Percentiles rank a stretch among this genome's conserved stretches.
Conservation (phyloP, 2,329 filamentous ascomycete genomes). For the Alternaria sp. region DNA sequence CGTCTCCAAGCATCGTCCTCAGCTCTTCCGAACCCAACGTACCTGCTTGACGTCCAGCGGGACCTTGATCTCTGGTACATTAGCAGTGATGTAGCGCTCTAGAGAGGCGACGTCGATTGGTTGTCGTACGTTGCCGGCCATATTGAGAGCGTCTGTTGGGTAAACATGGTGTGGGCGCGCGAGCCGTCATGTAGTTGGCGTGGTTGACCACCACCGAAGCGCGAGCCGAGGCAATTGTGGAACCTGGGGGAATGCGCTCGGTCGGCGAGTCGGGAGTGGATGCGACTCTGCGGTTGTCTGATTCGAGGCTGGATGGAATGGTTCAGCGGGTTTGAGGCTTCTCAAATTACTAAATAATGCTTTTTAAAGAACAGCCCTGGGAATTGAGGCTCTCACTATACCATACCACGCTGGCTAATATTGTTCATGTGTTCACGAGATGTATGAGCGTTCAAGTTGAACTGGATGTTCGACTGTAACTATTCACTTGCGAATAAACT, state of each 20-base stretch:
- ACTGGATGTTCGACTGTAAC: no score
- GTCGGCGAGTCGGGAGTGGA: slow-evolving; percentile 19
- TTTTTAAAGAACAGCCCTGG: not conserved
- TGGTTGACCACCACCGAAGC: slow-evolving; percentile 24
- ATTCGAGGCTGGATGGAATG: slow-evolving; percentile 5
- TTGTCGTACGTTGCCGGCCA: slow-evolving; percentile 91
- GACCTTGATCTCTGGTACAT: slow-evolving; percentile 83
- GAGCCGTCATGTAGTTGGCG: slow-evolving; percentile 24
- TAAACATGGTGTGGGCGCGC: slow-evolving; percentile 26
- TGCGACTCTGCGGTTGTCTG: slow-evolving; percentile 13
- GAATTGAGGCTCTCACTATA: not conserved
- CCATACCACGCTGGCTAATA: no score
- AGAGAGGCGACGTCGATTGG: slow-evolving; percentile 84
- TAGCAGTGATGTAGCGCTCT: slow-evolving; percentile 76
- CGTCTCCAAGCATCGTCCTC: not conserved
- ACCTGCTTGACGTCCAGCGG: slow-evolving; percentile 92
- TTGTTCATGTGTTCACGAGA: no score
- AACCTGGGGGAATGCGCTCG: slow-evolving; percentile 22
- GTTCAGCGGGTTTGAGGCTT: not conserved
- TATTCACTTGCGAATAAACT: no score
- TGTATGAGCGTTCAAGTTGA: no score
- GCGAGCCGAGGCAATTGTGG: slow-evolving; percentile 23
- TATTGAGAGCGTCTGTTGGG: slow-evolving; percentile 45
- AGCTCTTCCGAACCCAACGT: slow-evolving; percentile 21
- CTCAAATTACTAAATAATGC: not conserved